phyloP scores from a whole-genome alignment of 768 basidiomycete species.

The Brasilioporus rufonigricans region DNA sequence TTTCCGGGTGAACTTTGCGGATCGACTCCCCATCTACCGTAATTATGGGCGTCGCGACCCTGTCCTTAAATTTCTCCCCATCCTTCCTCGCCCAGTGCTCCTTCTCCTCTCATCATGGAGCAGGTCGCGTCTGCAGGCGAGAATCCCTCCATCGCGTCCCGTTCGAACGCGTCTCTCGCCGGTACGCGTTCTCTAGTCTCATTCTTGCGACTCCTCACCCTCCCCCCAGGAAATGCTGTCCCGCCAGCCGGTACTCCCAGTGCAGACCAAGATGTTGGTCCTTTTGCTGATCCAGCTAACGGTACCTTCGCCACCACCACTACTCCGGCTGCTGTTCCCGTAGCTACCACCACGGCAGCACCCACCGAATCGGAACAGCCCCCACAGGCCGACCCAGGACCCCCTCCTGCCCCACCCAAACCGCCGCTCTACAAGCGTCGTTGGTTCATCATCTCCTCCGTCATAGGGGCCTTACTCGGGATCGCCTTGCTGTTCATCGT shows the following conservation, averaged over 20 bases:
- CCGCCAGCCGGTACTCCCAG: constrained; percentile 5
- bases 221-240: constrained; percentile 8
- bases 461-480: constrained; percentile 48
- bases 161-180: constrained; percentile 16
- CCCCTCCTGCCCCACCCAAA: constrained; percentile 8
- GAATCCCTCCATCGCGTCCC: constrained; percentile 2
- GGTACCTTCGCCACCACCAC: constrained; percentile 2
- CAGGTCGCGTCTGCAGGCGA: background rate
- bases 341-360: background rate
- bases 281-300: constrained; percentile 13
- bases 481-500: constrained; percentile 67
- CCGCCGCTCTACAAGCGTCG: constrained; percentile 58
- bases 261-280: background rate
- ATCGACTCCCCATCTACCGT: background rate
- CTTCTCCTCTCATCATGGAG: constrained; percentile 2
- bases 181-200: background rate
- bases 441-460: constrained; percentile 59
- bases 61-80: background rate
- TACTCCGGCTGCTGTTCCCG: constrained; percentile 5
- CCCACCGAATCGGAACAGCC: background rate
- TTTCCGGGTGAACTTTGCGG: background rate
- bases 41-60: background rate
- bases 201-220: background rate
- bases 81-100: background rate
- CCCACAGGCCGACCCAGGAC: background rate